Evolutionary conservation across 2,329 filamentous ascomycete species (phyloP), one percentile per base, ranked within the genome.

Genomic region (Alternaria alternata): DNA sequence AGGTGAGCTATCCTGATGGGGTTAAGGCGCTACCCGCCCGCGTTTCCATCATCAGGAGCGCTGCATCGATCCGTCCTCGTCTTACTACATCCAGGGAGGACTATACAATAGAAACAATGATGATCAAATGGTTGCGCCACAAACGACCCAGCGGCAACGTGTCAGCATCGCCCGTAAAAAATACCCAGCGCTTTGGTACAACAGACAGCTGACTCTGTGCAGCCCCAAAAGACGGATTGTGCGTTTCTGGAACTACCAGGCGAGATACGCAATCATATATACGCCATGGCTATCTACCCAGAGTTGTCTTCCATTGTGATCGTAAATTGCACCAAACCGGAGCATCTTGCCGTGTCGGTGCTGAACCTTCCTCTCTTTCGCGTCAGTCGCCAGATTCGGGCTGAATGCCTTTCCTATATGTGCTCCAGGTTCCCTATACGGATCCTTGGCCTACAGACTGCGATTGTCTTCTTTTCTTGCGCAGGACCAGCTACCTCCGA

Each of bases 241-340:
- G 34, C 46, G 12, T 60, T 73, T 41, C 47, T 72, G 3, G 47
- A 56, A 11, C 63, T 73, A 18, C 69, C 70, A 18, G 69, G 68
- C 38, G 70, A 73, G 52, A 44, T 72, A 18, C 69, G 70, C 49
- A 71, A 68, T 39, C 43, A 57, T 9, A 71, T 73, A 16, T 73
- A 72, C 48, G 44, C 57, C 24, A 47, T 57, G 11, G 30, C 9
- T 22, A 59, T 71, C 7, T 69, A 67, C 41, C 61, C 62, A 3
- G 26, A 56, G 7, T 47, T 61, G 16, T 14, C 26, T 4, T n/a
- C 18, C 8, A 7, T 68, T 26, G 41, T 18, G 2, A 57, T 71
- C 22, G 26, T 9, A 8, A 46, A 59, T 16, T 57, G 44, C 24
- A 42, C 30, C 3, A 54, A 48, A 32, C 30, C 39, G 2, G 57